Evolutionary conservation across 1,284 basidiomycete species (phyloP).

Genomic region (Boletus smithii): DNA sequence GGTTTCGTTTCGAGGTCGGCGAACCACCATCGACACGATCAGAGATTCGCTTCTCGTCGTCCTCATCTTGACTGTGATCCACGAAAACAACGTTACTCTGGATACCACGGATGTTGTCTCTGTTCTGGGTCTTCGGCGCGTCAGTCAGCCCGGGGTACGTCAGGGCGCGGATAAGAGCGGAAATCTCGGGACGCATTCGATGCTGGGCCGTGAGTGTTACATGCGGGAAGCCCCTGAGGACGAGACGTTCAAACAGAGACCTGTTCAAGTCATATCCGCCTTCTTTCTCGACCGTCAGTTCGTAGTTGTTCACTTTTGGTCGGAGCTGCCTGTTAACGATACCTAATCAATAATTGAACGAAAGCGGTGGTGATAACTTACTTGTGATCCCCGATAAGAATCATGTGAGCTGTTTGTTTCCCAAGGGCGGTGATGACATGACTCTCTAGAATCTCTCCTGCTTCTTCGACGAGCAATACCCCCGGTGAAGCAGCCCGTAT

Average conservation of each 20-base stretch:
- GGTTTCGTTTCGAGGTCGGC: slow-evolving; percentile 58
- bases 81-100: slow-evolving; percentile 60
- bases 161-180: slow-evolving; percentile 52
- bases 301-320: slow-evolving; percentile 63
- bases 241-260: slow-evolving; percentile 64
- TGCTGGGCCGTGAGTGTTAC: slow-evolving; percentile 53
- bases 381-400: slow-evolving; percentile 71
- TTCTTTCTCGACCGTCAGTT: slow-evolving; percentile 60
- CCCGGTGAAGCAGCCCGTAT: slow-evolving; percentile 46
- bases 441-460: slow-evolving; percentile 66
- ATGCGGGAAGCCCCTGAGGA: slow-evolving; percentile 59
- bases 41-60: slow-evolving; percentile 37
- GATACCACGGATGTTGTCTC: slow-evolving; percentile 51
- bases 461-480: slow-evolving; percentile 63
- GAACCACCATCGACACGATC: slow-evolving; percentile 46
- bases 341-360: background rate
- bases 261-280: slow-evolving; percentile 60
- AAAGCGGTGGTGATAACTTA: slow-evolving; percentile 30
- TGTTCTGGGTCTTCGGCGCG: slow-evolving; percentile 45
- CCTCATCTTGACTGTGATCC: slow-evolving; percentile 52
- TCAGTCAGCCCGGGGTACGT: slow-evolving; percentile 65
- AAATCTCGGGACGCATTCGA: slow-evolving; percentile 72
- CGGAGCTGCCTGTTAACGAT: slow-evolving; percentile 52
- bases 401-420: slow-evolving; percentile 44
- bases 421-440: slow-evolving; percentile 59